Evolutionary conservation across 768 basidiomycete species (phyloP), one percentile per base, ranked within the genome.

Genomic region (Coprinellus micaceus): DNA sequence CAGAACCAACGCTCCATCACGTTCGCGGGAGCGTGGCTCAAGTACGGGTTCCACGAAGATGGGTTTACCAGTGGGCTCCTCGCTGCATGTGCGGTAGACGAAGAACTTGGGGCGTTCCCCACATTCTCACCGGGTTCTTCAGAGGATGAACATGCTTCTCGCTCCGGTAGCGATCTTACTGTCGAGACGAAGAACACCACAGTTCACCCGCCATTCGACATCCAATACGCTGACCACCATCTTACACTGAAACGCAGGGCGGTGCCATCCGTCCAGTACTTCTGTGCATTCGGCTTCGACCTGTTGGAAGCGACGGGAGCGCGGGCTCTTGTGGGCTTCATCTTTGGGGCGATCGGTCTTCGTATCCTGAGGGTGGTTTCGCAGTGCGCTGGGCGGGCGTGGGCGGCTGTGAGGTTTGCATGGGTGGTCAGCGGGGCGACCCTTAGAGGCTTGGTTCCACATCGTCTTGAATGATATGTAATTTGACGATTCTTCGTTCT

Each of bases 1-100:
- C 88, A 91, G 69, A 81, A 81, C 62, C 77, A 63, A 45, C 77
- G 85, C 9, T 78, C 80, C 3, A 78, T 89, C 60, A 78, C 84
- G 7, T 87, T 77, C 64, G 86, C 79, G 1, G 86, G 88, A 10
- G 89, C 89, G 24, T 91, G 85, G 74, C 77, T 84, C 44, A 82
- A 82, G 55, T 90, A 89, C 62, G 89, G 88, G 17, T 90, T 91
- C 75, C 89, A 92, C 70, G 88, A 91, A 69, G 90, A 90, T 63
- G 88, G 85, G 2, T 89, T 89, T 61, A 77, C 77, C 0, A 76
- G 76, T 1, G 78, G 78, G 2, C 63, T 79, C 2, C 66, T 69
- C 5, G 77, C 75, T 10, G 73, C 75, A 0, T 71, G 70, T 45
- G 66, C 68, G 0, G 48, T 67, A 10, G 68, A 68, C 45, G 64